Percentiles rank a stretch among this genome's conserved stretches.
Evolutionary conservation across 352 stramenopile species (phyloP).

Genomic region (Pythium rhizo-oryzae): DNA sequence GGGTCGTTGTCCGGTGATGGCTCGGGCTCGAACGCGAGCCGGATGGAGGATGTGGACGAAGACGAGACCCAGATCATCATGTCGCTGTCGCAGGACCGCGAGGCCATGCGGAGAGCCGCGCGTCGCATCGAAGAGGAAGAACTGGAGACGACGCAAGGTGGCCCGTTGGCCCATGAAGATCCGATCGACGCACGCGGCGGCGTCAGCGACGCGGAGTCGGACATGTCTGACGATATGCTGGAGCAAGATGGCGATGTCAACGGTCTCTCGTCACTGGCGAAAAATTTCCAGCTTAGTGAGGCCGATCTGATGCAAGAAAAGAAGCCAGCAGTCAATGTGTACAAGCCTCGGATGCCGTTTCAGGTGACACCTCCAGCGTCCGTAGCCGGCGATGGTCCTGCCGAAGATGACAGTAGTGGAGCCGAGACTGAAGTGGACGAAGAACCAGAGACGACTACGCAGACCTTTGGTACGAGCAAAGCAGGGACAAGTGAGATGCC

Average conservation of each 20-base stretch:
- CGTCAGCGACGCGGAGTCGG: constrained; percentile 48
- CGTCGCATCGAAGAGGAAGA: constrained; percentile 56
- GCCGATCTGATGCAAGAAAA: constrained; percentile 22
- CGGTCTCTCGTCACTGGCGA: constrained; percentile 56
- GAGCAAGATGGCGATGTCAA: constrained; percentile 55
- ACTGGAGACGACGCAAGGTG: constrained; percentile 23
- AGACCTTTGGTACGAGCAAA: constrained; percentile 14
- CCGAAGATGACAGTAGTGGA: constrained; percentile 53
- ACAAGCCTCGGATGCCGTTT: constrained; percentile 43
- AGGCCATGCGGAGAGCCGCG: constrained; percentile 24
- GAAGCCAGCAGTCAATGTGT: constrained; percentile 38
- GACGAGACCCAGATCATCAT: constrained; percentile 86
- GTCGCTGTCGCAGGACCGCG: constrained; percentile 64
- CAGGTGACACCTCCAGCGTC: constrained; percentile 38
- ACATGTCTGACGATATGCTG: constrained; percentile 77
- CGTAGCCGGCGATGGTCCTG: constrained; percentile 17
- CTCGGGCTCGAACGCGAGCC: constrained; percentile 13
- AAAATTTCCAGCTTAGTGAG: constrained; percentile 43
- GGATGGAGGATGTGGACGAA: constrained; percentile 57
- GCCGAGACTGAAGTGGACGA: constrained; percentile 66
- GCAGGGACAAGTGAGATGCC: constrained; percentile 1
- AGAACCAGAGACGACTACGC: constrained; percentile 38
- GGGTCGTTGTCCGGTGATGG: constrained; percentile 25
- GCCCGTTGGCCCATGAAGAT: neutral
- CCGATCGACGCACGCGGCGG: constrained; percentile 5